Conservation (phyloP, 73 alveolate species). For the Uronychia binucleata region DNA sequence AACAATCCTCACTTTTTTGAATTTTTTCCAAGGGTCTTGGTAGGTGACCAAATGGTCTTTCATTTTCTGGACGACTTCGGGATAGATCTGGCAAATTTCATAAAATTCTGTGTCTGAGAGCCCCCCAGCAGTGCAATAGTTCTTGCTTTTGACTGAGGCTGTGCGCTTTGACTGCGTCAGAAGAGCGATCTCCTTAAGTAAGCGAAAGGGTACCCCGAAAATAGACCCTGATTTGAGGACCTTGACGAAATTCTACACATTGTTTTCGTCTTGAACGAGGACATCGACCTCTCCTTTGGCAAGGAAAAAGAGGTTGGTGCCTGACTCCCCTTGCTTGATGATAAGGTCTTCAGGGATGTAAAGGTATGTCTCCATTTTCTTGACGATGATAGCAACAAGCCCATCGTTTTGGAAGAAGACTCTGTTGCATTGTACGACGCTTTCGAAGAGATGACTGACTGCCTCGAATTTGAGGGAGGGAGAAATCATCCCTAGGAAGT, state of each 20-base stretch:
- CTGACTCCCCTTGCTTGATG: slow-evolving; percentile 19
- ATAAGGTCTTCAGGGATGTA: slow-evolving; percentile 23
- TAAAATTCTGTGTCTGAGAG: slow-evolving; percentile 1
- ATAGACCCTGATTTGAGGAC: slow-evolving; percentile 11
- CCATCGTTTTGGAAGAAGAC: neutral
- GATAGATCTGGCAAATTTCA: neutral
- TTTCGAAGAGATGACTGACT: slow-evolving; percentile 9
- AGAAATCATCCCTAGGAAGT: slow-evolving; percentile 41
- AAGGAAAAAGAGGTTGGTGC: slow-evolving; percentile 5
- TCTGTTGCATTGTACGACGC: neutral
- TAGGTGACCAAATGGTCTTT: neutral
- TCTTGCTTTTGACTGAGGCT: slow-evolving; percentile 16
- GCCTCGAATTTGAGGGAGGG: slow-evolving; percentile 30
- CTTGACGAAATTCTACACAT: slow-evolving; percentile 8
- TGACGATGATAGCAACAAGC: neutral
- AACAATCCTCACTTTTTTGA: neutral
- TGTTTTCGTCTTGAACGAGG: neutral
- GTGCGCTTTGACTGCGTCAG: slow-evolving; percentile 6
- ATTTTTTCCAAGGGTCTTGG: slow-evolving; percentile 24
- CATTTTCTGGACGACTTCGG: neutral
- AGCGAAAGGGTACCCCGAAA: slow-evolving; percentile 4
- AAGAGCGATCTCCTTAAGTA: slow-evolving; percentile 18
- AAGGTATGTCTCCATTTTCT: neutral
- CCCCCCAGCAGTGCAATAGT: slow-evolving; percentile 37
- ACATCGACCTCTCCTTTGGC: slow-evolving; percentile 35